Evolutionary conservation across 495 filamentous ascomycete species (phyloP).

Genomic region (Aspergillus indologenus): DNA sequence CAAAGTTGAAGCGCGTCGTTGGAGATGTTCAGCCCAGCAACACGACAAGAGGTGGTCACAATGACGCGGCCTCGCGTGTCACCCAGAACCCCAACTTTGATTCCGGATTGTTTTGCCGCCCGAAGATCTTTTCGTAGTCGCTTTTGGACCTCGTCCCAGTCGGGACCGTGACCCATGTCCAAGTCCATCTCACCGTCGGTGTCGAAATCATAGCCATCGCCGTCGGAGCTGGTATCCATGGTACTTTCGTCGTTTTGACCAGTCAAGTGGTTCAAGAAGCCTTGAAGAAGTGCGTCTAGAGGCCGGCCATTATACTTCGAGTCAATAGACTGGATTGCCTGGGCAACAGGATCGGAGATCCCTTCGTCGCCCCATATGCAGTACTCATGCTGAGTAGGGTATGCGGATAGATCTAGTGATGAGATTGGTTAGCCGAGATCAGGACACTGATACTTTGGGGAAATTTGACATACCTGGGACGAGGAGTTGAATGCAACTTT

Average conservation of each 20-base stretch:
- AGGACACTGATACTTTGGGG: background rate
- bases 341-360: constrained; percentile 41
- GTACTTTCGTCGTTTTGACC: background rate
- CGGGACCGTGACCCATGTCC: constrained; percentile 34
- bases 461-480: background rate
- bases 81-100: constrained; percentile 66
- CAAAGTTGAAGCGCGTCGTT: constrained; percentile 75
- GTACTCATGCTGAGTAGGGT: background rate
- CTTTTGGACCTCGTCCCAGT: constrained; percentile 24
- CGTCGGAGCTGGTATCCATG: background rate
- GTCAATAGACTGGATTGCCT: constrained; percentile 43
- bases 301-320: constrained; percentile 22
- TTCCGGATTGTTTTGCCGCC: constrained; percentile 61
- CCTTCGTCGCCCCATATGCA: constrained; percentile 28
- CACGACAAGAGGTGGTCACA: constrained; percentile 59
- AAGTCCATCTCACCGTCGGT: constrained; percentile 24
- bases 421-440: background rate
- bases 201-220: constrained; percentile 12
- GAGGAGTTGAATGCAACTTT: background rate
- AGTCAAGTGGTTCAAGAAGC: constrained; percentile 38
- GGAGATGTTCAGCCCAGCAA: constrained; percentile 70
- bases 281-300: constrained; percentile 33
- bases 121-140: constrained; percentile 53
- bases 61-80: constrained; percentile 54
- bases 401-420: background rate